Base-by-base conservation (phyloP, 306 rosid genomes). In the Macrotyloma uniflorum region DNA sequence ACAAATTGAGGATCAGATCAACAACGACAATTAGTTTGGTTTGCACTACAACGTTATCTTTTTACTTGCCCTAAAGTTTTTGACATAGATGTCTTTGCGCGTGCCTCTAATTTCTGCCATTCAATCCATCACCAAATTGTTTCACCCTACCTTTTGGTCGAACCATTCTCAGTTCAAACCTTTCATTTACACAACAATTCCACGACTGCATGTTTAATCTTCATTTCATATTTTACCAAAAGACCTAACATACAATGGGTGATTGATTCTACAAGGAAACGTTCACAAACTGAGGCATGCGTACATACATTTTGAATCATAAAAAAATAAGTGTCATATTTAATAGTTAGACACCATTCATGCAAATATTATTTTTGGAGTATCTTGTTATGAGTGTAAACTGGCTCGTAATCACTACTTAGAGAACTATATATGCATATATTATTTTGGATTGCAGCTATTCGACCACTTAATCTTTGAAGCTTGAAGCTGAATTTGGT, bases 21-120 rank as follows among this genome's bases (percentile, higher is more conserved):
- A 57, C 74, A 82, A 50, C 8, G 64, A 75, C 90, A 74, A 76
- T 16, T 76, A 83, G 84, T 88, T 88, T 88, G 89, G 92, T 79
- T 67, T 13, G 68, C 74, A 20, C 67, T 59, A 59, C 28, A 3
- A 20, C 14, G 55, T 10, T 62, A 3, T 8, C 8, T 11, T 45
- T 15, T 26, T 61, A 28, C 43, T 32, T 80, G 38, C 77, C 57
- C 43, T 54, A 84, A 85, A 84, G 90, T 53, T 83, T 47, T 70
- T 83, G 87, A 89, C 61, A 77, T 78, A 16, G 90, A 88, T 72
- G 28, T 80, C 35, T 19, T 2, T n/a, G 35, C 7, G 67, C 32
- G 16, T 49, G 63, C 50, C 45, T 69, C 45, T 36, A 57, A 26
- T 49, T 35, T 77, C 67, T 50, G 1, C 8, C 81, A 51, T 51